Evolutionary conservation across 2,329 filamentous ascomycete species (phyloP), one percentile per base, ranked within the genome.

Genomic region (Cercospora canescens): DNA sequence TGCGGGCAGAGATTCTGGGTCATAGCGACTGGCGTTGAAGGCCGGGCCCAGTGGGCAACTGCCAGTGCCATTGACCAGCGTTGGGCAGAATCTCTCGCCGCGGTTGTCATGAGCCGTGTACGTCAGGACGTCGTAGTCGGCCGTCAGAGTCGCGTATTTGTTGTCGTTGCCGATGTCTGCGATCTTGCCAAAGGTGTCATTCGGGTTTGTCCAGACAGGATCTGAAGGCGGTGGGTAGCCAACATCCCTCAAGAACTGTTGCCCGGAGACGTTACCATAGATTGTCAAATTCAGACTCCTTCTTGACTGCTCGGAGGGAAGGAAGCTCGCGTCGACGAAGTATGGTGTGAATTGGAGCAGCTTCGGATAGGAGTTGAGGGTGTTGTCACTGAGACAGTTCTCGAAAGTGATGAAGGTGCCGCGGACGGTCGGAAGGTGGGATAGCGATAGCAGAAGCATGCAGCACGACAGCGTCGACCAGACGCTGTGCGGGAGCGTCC

Each of bases 261-360:
- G 87, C 55, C 95, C 95, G 8, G 90, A 91, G 32, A 98, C 93
- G 79, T 98, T 97, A 60, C 94, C 94, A 82, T 93, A 98, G 55
- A 97, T 86, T 1, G 89, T 95, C 63, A 97, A 82, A 69, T 87
- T 88, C 57, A 99, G 83, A 45, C 85, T 87, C 75, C 94, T 88
- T 59, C 81, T 84, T 4, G 86, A 77, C 14, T 81, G 78, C 30
- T 86, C 84, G 73, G 92, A 86, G 34, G 67, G 34, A 28, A 71
- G 64, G 81, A 96, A 96, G 21, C 81, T 80, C 64, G 92, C 94
- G 73, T 91, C 88, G 64, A 95, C 87, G 71, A 86, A 88, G 37
- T 89, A 78, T 2, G 95, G 94, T 12, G 88, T 83, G 82, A 94
- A 97, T 81, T 97, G 93, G 34, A 98, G 85, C 68, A 85, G 85